These are phyloP conservation scores for Phytophthora colocasiae DNA, from an alignment of 352 stramenopile species.

Conservation along the genomic window DNA sequence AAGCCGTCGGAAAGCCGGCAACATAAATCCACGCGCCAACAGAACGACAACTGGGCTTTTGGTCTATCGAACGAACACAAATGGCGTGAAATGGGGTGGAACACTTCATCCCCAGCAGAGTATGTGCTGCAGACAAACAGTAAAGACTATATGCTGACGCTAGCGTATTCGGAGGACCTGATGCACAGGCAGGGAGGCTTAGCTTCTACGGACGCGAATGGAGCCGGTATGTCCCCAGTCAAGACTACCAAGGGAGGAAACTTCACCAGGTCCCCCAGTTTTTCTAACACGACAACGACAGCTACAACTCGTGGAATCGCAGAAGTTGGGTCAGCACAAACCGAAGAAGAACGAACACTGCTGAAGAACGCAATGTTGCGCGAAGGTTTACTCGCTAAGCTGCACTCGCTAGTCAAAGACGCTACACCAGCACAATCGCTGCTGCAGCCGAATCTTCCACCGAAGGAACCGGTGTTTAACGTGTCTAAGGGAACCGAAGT, in stretches of 20 bases:
- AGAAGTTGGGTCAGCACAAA: constrained; percentile 33
- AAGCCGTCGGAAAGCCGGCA: constrained; percentile 26
- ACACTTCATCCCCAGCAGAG: constrained; percentile 72
- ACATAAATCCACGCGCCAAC: constrained; percentile 9
- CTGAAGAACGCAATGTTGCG: constrained; percentile 68
- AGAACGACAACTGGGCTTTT: constrained; percentile 14
- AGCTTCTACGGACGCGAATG: constrained; percentile 1
- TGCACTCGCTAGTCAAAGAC: constrained; percentile 47
- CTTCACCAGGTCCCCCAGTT: constrained; percentile 29
- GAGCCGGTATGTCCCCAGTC: constrained; percentile 13
- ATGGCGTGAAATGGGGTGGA: constrained; percentile 75
- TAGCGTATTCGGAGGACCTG: constrained; percentile 67
- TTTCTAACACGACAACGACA: constrained; percentile 30
- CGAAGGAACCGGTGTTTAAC: constrained; percentile 43
- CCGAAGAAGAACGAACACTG: constrained; percentile 39
- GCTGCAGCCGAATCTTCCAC: constrained; percentile 28
- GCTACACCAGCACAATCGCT: constrained; percentile 30
- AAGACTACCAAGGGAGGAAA: constrained; percentile 19
- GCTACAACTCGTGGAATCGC: constrained; percentile 28
- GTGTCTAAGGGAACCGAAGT: constrained; percentile 59
- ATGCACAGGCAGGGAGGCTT: constrained; percentile 24
- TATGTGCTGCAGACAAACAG: constrained; percentile 50
- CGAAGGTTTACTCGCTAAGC: constrained; percentile 61
- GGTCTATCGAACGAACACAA: constrained; percentile 39
- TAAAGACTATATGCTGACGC: constrained; percentile 59